phyloP scores from a whole-genome alignment of 2,329 filamentous ascomycete genomes.

The Colletotrichum sp. region DNA sequence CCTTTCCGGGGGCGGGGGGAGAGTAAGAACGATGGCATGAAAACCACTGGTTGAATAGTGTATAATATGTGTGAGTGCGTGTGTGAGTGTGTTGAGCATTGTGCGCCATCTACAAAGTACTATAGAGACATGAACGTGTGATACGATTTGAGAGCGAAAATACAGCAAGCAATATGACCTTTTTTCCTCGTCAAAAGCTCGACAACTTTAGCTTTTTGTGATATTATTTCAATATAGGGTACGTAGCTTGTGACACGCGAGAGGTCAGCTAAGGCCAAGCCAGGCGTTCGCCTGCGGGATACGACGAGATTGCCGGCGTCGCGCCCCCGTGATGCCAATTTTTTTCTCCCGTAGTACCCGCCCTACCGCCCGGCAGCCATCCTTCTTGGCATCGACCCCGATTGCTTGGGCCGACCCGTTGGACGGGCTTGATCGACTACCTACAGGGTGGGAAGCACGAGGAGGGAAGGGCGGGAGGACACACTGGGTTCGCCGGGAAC shows the following conservation, averaged over 20 bases:
- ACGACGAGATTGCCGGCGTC: background rate
- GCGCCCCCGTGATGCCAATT: background rate
- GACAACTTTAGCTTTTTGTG: background rate
- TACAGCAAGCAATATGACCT: slow-evolving; percentile 6
- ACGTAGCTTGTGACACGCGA: background rate
- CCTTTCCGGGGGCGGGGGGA: background rate
- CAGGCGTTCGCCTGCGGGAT: background rate
- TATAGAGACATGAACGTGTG: slow-evolving; percentile 15
- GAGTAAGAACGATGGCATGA: background rate
- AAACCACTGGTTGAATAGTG: slow-evolving; percentile 9
- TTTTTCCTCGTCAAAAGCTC: background rate
- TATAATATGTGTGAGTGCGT: slow-evolving; percentile 8
- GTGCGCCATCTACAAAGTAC: slow-evolving; percentile 15
- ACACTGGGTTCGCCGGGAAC: background rate
- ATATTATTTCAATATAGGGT: background rate
- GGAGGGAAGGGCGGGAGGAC: background rate
- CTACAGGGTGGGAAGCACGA: background rate
- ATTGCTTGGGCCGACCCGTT: background rate
- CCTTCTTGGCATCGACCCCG: slow-evolving; percentile 9
- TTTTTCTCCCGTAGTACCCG: background rate
- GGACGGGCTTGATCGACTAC: background rate
- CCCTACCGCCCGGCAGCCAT: background rate
- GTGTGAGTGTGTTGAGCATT: slow-evolving; percentile 13
- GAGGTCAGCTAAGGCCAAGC: background rate
- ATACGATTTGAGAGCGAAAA: slow-evolving; percentile 13